These are phyloP conservation scores for Xylaria palmicola DNA, from an alignment of 495 filamentous ascomycete genomes.

Conservation along the genomic window DNA sequence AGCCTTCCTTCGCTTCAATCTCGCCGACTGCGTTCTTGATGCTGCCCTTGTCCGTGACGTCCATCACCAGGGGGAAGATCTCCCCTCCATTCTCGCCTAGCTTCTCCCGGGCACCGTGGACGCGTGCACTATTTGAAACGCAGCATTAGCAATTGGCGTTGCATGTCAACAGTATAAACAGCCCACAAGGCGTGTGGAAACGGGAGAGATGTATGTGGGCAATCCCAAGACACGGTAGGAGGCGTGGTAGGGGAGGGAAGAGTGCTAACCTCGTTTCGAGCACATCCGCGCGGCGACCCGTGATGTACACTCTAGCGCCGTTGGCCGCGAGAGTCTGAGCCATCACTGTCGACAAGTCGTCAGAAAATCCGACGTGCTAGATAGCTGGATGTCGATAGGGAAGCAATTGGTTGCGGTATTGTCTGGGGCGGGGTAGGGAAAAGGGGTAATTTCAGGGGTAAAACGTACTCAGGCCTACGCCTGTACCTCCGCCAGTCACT, in stretches of 20 bases:
- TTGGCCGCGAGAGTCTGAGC: conserved; percentile 75
- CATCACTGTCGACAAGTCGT: conserved; percentile 52
- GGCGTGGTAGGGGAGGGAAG: too few relatives aligned
- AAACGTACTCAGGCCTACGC: conserved; percentile 53
- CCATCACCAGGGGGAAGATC: conserved; percentile 61
- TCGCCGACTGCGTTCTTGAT: conserved; percentile 62
- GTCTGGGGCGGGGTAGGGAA: not conserved
- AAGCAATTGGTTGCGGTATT: not conserved
- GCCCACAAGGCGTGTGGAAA: not conserved
- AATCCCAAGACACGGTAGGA: not conserved
- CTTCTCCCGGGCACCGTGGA: conserved; percentile 36
- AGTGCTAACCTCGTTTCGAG: conserved; percentile 40
- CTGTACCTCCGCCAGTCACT: conserved; percentile 58
- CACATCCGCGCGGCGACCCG: conserved; percentile 63
- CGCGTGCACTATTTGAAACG: conserved; percentile 29
- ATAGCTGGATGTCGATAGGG: not conserved
- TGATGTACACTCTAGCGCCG: conserved; percentile 82
- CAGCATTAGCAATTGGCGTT: not conserved
- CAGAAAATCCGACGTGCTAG: not conserved
- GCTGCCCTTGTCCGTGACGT: conserved; percentile 75
- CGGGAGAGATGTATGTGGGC: not conserved
- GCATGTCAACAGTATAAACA: not conserved
- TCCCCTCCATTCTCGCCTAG: conserved; percentile 30
- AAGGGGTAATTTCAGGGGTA: not conserved
- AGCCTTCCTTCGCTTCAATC: conserved; percentile 60